Percentiles rank a stretch among this genome's conserved stretches.
Conservation (phyloP, 139 green algal genomes). For the Closterium sp. region DNA sequence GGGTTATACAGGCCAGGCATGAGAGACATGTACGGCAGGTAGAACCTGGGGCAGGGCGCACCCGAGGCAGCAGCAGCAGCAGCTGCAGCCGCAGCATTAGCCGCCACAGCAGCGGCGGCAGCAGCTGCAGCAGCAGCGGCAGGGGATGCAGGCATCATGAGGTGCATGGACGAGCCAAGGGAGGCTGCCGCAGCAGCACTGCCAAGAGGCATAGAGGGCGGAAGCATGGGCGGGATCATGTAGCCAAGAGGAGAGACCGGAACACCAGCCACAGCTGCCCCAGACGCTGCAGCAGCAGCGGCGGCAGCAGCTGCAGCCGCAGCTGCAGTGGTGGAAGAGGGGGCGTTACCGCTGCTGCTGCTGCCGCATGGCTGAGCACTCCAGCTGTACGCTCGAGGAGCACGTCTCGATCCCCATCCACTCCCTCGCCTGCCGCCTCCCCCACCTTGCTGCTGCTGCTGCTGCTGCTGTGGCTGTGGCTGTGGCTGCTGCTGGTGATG, state of each 20-base stretch:
- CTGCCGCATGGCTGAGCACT: neutral
- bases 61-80: neutral
- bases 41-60: neutral
- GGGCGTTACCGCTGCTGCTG: neutral
- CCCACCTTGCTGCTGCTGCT: neutral
- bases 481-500: neutral
- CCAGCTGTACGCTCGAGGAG: neutral
- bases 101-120: neutral
- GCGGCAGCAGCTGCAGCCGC: neutral
- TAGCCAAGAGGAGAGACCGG: neutral
- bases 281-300: neutral
- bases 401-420: neutral
- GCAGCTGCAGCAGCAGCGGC: neutral
- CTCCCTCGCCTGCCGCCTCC: neutral
- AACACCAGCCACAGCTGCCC: neutral
- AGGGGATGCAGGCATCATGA: neutral
- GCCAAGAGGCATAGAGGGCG: neutral
- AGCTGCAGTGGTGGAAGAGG: neutral
- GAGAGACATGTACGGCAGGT: neutral
- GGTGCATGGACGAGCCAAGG: neutral
- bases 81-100: neutral
- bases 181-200: neutral
- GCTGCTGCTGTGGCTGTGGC: neutral
- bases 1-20: neutral
- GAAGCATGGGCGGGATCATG: neutral